phyloP scores from a whole-genome alignment of 2,329 filamentous ascomycete genomes.

The Cercospora sp. region DNA sequence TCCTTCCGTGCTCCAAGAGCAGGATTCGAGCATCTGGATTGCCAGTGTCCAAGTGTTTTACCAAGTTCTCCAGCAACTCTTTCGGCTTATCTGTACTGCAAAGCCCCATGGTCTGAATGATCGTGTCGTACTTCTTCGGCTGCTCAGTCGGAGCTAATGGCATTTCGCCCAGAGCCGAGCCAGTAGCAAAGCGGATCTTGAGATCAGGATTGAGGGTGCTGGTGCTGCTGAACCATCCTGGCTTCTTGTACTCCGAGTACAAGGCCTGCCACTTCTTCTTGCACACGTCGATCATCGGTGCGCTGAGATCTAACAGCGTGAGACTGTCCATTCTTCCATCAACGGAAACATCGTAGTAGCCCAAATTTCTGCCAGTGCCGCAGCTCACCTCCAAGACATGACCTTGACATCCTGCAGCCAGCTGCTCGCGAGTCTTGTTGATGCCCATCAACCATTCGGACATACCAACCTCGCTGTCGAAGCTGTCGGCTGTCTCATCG shows the following conservation, averaged over 20 bases:
- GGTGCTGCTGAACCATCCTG: slow-evolving; percentile 13
- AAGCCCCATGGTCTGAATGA: slow-evolving; percentile 55
- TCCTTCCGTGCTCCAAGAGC: slow-evolving; percentile 53
- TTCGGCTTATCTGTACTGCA: slow-evolving; percentile 51
- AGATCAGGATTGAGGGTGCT: slow-evolving; percentile 27
- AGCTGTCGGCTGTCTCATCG: slow-evolving; percentile 47
- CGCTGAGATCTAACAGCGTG: slow-evolving; percentile 51
- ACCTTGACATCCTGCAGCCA: slow-evolving; percentile 45
- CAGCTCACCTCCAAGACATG: slow-evolving; percentile 53
- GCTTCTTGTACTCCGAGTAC: slow-evolving; percentile 26
- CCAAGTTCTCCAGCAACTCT: slow-evolving; percentile 48
- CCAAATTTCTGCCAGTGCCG: slow-evolving; percentile 52
- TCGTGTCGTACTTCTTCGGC: slow-evolving; percentile 48
- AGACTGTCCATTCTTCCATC: slow-evolving; percentile 42
- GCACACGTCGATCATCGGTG: slow-evolving; percentile 51
- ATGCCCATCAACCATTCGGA: slow-evolving; percentile 48
- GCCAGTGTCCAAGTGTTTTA: slow-evolving; percentile 39
- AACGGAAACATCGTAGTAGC: slow-evolving; percentile 42
- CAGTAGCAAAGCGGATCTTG: slow-evolving; percentile 44
- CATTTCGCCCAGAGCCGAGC: slow-evolving; percentile 47
- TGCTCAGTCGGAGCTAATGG: slow-evolving; percentile 41
- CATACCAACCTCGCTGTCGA: slow-evolving; percentile 50
- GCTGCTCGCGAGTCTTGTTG: slow-evolving; percentile 42
- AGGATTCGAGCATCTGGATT: slow-evolving; percentile 49
- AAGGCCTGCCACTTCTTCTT: slow-evolving; percentile 51